Base-by-base conservation (phyloP, 1,284 basidiomycete genomes). In the Moesziomyces sp. region DNA sequence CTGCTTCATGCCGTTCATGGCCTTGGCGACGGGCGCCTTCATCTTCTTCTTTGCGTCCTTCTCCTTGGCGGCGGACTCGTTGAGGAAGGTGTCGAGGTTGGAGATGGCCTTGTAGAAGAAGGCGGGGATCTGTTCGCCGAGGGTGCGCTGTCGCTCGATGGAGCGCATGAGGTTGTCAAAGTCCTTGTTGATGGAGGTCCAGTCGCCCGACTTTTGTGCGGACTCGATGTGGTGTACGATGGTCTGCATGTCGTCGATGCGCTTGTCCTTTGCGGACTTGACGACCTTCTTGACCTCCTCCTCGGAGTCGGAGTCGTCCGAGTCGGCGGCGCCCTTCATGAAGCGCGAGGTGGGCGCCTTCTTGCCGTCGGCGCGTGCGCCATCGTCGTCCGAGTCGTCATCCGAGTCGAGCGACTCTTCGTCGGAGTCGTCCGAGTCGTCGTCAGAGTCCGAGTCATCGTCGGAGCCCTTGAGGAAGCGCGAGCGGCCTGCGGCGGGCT, bases 1-100 rank as follows among this genome's bases (percentile, higher is more conserved):
- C 86, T 98, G 95, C 87, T 95, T 97, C 90, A 97, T 93, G 26
- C 92, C 92, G 76, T 94, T 98, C 79, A 98, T 88, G 1, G 94
- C 94, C 84, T 93, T 94, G 50, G 94, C 92, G 83, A 96, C 96
- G 72, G 89, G 91, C 1, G 94, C 93, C 79, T 96, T 96, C 91
- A 97, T 94, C 87, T 98, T 99, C 87, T 97, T 97, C 86, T 70
- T 75, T 89, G 96, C 96, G 85, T 94, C 73, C 73, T 83, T 79
- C 58, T 83, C 94, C 83, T 92, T 91, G 24, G 91, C 88, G 47
- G 93, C 86, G 4, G 93, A 90, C 42, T 86, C 86, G 76, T 89
- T 91, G 78, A 97, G 87, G 46, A 91, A 90, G 46, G 87, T 85
- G 78, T 99, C 95, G 51, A 99, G 89, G 73, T 87, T 89, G 59